Evolutionary conservation across 2,329 filamentous ascomycete genomes (phyloP).

Genomic region (Exophiala calicioides): DNA sequence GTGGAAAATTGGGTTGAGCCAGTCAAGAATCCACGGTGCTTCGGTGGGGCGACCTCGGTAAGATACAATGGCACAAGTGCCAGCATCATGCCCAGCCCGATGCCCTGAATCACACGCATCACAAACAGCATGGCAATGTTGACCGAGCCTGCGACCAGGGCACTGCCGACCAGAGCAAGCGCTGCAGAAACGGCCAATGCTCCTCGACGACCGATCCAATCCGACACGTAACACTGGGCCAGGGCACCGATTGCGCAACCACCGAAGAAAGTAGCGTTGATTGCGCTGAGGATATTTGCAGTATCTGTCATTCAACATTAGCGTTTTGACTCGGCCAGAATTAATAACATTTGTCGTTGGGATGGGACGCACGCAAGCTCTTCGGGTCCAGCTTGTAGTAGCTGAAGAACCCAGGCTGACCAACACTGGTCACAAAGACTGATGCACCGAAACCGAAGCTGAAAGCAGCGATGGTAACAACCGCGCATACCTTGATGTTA

Average conservation of each 20-base stretch:
- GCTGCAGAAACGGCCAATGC: slow-evolving; percentile 40
- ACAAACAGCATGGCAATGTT: slow-evolving; percentile 23
- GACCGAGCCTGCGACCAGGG: slow-evolving; percentile 39
- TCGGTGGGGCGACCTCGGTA: slow-evolving; percentile 45
- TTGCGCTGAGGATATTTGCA: slow-evolving; percentile 35
- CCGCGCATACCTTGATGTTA: neutral
- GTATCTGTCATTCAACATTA: too few species aligned
- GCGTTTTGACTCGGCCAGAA: too few species aligned
- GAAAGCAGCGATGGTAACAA: neutral
- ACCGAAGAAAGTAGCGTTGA: slow-evolving; percentile 47
- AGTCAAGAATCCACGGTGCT: slow-evolving; percentile 41
- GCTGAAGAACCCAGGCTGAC: too few species aligned
- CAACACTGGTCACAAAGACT: too few species aligned
- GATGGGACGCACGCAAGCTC: too few species aligned
- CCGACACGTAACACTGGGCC: slow-evolving; percentile 41
- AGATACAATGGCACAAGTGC: slow-evolving; percentile 47
- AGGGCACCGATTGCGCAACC: slow-evolving; percentile 41
- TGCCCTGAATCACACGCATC: slow-evolving; percentile 34
- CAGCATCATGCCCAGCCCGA: slow-evolving; percentile 47
- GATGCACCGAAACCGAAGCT: neutral
- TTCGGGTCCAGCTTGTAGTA: too few species aligned
- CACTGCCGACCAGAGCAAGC: slow-evolving; percentile 37
- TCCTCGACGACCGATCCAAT: slow-evolving; percentile 39
- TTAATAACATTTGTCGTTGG: too few species aligned
- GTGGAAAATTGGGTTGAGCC: slow-evolving; percentile 7